Evolutionary conservation across 2,329 filamentous ascomycete species (phyloP).

Genomic region (Colletotrichum incanum): DNA sequence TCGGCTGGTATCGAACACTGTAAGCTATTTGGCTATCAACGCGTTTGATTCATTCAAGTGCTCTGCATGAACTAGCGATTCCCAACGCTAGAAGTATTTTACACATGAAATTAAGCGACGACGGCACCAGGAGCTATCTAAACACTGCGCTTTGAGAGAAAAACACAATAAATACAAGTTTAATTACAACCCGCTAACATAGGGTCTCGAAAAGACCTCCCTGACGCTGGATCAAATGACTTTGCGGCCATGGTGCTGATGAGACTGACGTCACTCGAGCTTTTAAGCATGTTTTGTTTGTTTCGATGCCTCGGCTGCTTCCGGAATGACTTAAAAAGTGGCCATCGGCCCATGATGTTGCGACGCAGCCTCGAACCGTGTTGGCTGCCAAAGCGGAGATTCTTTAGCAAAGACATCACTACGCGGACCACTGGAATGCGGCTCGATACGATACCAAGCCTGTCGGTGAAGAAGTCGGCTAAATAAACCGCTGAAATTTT

Average conservation of each 20-base stretch:
- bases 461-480: constrained; percentile 26
- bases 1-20: not conserved
- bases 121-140: not conserved
- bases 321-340: constrained; percentile 35
- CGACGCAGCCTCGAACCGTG: constrained; percentile 22
- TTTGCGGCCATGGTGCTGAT: not conserved
- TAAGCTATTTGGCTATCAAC: not conserved
- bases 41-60: not conserved
- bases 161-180: not conserved
- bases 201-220: constrained; percentile 1
- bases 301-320: constrained; percentile 19
- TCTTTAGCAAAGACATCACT: not conserved
- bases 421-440: not conserved
- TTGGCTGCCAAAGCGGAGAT: constrained; percentile 24
- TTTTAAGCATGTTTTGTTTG: not conserved
- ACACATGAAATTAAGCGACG: not conserved
- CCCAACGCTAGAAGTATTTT: no score
- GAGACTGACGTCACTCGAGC: not conserved
- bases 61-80: not conserved
- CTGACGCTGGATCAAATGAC: not conserved
- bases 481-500: not conserved
- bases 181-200: constrained; percentile 6
- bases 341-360: constrained; percentile 33
- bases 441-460: not conserved
- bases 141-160: not conserved